Conservation (phyloP, 805 yeast species). For the Cyberlindnera amylophila region DNA sequence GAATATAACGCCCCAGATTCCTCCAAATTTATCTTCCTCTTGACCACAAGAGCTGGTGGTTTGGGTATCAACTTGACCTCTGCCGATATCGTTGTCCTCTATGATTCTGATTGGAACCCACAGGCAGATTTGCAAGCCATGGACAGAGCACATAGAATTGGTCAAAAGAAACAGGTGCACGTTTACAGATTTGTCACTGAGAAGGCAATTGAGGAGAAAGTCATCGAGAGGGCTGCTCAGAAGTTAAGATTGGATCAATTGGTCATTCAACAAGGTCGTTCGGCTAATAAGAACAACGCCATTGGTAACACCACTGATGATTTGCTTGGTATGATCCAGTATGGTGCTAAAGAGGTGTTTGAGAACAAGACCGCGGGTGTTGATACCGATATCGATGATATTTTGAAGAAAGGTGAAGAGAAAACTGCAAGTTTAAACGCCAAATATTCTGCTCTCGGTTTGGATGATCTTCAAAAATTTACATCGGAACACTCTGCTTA, state of each 20-base stretch:
- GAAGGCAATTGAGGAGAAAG: conserved; percentile 94
- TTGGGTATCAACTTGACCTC: conserved; percentile 88
- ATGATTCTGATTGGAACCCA: conserved; percentile 97
- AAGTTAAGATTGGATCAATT: conserved; percentile 88
- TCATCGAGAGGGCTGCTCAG: conserved; percentile 92
- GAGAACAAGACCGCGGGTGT: conserved; percentile 39
- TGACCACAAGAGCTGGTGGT: conserved; percentile 97
- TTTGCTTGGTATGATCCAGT: conserved; percentile 91
- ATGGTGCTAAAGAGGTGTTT: conserved; percentile 89
- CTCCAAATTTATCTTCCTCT: conserved; percentile 74
- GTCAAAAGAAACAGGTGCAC: conserved; percentile 92
- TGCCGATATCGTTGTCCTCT: conserved; percentile 85
- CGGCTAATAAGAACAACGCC: conserved; percentile 42
- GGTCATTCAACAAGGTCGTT: conserved; percentile 90
- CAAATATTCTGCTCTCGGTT: conserved; percentile 79
- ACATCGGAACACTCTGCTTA: conserved; percentile 86
- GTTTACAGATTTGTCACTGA: conserved; percentile 93
- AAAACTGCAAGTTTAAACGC: conserved; percentile 77
- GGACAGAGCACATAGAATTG: conserved; percentile 98
- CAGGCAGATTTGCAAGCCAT: conserved; percentile 97
- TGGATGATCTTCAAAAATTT: conserved; percentile 91
- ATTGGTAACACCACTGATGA: conserved; percentile 76
- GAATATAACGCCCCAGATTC: conserved; percentile 82
- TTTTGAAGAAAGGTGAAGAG: conserved; percentile 74
- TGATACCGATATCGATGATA: conserved; percentile 75